phyloP scores from a whole-genome alignment of 2,329 filamentous ascomycete genomes.

The Monosporascus sp. region DNA sequence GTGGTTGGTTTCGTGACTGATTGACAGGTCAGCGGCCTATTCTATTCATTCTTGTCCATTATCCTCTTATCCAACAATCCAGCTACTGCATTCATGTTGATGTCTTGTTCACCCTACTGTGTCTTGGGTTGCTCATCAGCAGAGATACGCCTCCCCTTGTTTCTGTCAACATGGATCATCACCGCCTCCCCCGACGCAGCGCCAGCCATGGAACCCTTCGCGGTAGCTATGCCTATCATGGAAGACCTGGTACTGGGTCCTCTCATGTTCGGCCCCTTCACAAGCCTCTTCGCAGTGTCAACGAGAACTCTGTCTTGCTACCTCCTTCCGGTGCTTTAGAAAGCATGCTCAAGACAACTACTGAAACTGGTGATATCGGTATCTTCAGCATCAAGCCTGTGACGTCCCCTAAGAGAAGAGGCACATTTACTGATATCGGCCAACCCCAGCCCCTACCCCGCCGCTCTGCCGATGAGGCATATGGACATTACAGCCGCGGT shows the following conservation, averaged over 20 bases:
- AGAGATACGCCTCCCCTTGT: background rate
- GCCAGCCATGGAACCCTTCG: constrained; percentile 27
- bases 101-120: background rate
- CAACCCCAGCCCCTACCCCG: constrained; percentile 23
- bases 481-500: constrained; percentile 36
- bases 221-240: constrained; percentile 21
- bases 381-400: constrained; percentile 50
- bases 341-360: constrained; percentile 62
- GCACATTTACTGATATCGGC: constrained; percentile 24
- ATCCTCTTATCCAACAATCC: background rate
- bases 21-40: background rate
- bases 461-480: constrained; percentile 27
- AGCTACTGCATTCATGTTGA: background rate
- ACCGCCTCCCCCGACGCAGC: constrained; percentile 26
- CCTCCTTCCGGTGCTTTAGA: constrained; percentile 51
- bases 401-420: constrained; percentile 24
- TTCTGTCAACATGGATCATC: constrained; percentile 17
- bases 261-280: constrained; percentile 24
- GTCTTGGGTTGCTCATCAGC: background rate
- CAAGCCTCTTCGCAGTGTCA: constrained; percentile 39
- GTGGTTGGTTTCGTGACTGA: background rate
- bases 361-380: constrained; percentile 61
- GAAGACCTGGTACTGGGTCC: constrained; percentile 11
- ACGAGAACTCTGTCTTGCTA: constrained; percentile 38
- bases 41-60: background rate